Evolutionary conservation across 805 yeast species (phyloP).

Genomic region (Zygosaccharomyces lentus): DNA sequence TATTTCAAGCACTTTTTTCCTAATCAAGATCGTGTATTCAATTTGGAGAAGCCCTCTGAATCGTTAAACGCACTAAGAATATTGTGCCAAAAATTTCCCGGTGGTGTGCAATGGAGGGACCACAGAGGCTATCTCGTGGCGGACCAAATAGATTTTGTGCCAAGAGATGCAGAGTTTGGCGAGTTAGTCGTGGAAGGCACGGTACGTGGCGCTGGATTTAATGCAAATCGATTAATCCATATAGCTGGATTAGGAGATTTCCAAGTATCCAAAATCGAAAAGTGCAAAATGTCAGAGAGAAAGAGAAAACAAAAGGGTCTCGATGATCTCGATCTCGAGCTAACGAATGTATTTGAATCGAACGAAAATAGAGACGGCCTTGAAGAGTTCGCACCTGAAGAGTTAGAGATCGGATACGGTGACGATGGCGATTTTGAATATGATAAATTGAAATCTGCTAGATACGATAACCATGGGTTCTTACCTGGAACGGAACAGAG

Average conservation of each 20-base stretch:
- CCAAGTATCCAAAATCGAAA: constrained; percentile 66
- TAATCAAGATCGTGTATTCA: constrained; percentile 68
- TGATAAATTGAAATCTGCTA: constrained; percentile 32
- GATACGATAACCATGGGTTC: constrained; percentile 40
- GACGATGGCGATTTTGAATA: constrained; percentile 36
- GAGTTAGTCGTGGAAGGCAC: constrained; percentile 68
- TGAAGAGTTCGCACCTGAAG: constrained; percentile 57
- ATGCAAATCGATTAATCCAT: constrained; percentile 72
- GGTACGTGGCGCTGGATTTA: constrained; percentile 82
- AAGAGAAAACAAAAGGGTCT: constrained; percentile 24
- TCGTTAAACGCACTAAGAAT: constrained; percentile 67
- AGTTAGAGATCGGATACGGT: constrained; percentile 43
- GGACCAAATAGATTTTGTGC: constrained; percentile 45
- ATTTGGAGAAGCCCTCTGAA: constrained; percentile 64
- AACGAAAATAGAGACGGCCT: constrained; percentile 50
- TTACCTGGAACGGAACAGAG: constrained; percentile 34
- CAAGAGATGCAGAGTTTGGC: constrained; percentile 28
- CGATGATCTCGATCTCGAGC: constrained; percentile 17
- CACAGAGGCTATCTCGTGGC: constrained; percentile 84
- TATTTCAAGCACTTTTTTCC: constrained; percentile 77
- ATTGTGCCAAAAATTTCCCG: constrained; percentile 83
- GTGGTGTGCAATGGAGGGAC: constrained; percentile 86
- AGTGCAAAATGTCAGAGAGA: constrained; percentile 34
- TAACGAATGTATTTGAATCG: constrained; percentile 31
- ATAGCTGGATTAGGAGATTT: constrained; percentile 89